Conservation (phyloP, 441 rosid genomes). For the Oxalis stricta region DNA sequence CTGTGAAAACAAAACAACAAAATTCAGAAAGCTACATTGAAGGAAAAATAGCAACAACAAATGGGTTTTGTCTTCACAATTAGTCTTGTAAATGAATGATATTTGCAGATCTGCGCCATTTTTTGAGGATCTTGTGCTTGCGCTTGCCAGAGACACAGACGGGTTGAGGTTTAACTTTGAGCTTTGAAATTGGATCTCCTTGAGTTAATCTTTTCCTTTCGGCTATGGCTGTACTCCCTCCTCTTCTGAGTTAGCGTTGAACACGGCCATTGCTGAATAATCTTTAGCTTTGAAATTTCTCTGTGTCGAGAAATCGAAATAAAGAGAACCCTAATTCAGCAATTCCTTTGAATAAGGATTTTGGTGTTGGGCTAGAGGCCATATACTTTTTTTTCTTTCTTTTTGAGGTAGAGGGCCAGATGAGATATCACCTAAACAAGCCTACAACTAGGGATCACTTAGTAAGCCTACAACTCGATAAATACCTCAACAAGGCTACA, state of each 20-base stretch:
- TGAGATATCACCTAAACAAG: no score
- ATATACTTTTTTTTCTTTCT: no score
- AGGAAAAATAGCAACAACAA: no score
- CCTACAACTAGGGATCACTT: no score
- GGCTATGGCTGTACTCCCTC: conserved; percentile 48
- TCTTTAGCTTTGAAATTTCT: no score
- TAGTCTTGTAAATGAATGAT: not conserved
- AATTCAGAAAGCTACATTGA: not conserved
- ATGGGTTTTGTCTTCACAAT: no score
- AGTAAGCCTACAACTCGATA: no score
- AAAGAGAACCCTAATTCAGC: conserved; percentile 14
- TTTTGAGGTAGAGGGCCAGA: no score
- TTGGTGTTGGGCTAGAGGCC: no score
- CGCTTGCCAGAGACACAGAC: conserved; percentile 65
- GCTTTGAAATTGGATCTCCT: conserved; percentile 57
- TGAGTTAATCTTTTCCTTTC: conserved; percentile 42
- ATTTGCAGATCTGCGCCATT: conserved; percentile 47
- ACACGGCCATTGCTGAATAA: conserved; percentile 67
- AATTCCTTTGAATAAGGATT: no score
- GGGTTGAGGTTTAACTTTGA: conserved; percentile 29
- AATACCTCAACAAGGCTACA: no score
- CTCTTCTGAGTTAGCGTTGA: conserved; percentile 61
- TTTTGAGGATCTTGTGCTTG: conserved; percentile 52
- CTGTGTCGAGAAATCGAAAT: not conserved
- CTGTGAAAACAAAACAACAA: conserved; percentile 17